phyloP scores from a whole-genome alignment of 75 land plant genomes.

The Pinus tabuliformis region DNA sequence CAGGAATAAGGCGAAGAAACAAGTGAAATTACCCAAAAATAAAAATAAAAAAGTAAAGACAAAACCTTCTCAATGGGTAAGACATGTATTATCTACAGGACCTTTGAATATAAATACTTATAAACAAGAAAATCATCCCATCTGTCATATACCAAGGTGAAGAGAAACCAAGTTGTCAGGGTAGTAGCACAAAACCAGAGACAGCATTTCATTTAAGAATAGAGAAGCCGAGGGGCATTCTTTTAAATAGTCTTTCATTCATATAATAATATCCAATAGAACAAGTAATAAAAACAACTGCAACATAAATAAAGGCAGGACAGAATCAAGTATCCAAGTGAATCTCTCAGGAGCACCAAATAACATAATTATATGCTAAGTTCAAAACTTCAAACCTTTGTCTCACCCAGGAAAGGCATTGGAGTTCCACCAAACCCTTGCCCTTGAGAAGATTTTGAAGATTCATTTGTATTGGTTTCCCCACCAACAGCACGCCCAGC shows the following conservation, averaged over 20 bases:
- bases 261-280: background rate
- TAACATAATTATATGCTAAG: too few species aligned
- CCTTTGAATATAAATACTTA: background rate
- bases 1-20: too few species aligned
- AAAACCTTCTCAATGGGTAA: background rate
- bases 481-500: constrained; percentile 46
- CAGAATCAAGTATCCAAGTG: background rate
- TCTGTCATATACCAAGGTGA: background rate
- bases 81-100: background rate
- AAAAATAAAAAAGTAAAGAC: too few species aligned
- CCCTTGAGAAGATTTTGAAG: constrained; percentile 62
- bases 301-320: background rate
- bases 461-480: constrained; percentile 42
- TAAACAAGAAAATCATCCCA: background rate
- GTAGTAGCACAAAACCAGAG: background rate
- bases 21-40: too few species aligned
- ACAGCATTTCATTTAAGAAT: background rate
- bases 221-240: background rate
- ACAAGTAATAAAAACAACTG: background rate
- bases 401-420: constrained; percentile 91
- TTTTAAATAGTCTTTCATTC: background rate
- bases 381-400: constrained; percentile 60
- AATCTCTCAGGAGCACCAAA: background rate
- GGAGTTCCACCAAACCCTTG: constrained; percentile 76
- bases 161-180: background rate